Evolutionary conservation across 164 flowering plant genomes (phyloP).

Genomic region (Vitis rupestris): DNA sequence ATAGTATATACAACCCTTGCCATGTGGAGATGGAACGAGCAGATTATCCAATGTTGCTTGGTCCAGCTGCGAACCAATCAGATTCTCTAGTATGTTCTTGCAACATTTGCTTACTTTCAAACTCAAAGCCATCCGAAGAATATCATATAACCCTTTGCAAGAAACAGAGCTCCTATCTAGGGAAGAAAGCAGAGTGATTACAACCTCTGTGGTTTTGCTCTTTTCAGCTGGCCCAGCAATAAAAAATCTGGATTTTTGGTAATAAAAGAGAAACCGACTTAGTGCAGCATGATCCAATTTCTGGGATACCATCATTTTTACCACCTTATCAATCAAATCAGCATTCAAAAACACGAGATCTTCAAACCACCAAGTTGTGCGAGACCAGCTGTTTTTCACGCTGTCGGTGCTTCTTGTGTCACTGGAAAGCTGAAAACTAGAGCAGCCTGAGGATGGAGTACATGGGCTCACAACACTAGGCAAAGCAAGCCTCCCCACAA

Average conservation of each 20-base stretch:
- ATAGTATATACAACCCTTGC: conserved; percentile 50
- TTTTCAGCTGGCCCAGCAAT: conserved; percentile 37
- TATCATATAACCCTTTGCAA: conserved; percentile 55
- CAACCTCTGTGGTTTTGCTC: conserved; percentile 33
- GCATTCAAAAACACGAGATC: conserved; percentile 47
- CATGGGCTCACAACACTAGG: conserved; percentile 31
- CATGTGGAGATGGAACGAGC: conserved; percentile 62
- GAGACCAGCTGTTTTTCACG: conserved; percentile 20
- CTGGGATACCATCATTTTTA: conserved; percentile 39
- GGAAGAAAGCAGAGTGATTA: conserved; percentile 40
- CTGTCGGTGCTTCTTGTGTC: conserved; percentile 53
- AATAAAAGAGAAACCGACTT: conserved; percentile 58
- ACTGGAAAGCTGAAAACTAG: conserved; percentile 40
- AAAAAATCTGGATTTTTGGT: conserved; percentile 45
- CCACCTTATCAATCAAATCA: conserved; percentile 29
- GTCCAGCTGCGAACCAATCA: conserved; percentile 73
- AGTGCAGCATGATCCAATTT: conserved; percentile 47
- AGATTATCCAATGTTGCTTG: conserved; percentile 70
- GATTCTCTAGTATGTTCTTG: conserved; percentile 50
- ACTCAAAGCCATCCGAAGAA: conserved; percentile 40
- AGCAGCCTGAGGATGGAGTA: conserved; percentile 44
- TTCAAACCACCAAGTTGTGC: conserved; percentile 72
- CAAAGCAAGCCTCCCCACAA: conserved; percentile 32
- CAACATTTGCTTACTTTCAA: conserved; percentile 38
- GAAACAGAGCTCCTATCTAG: conserved; percentile 54